Evolutionary conservation across 2,329 filamentous ascomycete genomes (phyloP).

Genomic region (Colletotrichum chlorophyti): DNA sequence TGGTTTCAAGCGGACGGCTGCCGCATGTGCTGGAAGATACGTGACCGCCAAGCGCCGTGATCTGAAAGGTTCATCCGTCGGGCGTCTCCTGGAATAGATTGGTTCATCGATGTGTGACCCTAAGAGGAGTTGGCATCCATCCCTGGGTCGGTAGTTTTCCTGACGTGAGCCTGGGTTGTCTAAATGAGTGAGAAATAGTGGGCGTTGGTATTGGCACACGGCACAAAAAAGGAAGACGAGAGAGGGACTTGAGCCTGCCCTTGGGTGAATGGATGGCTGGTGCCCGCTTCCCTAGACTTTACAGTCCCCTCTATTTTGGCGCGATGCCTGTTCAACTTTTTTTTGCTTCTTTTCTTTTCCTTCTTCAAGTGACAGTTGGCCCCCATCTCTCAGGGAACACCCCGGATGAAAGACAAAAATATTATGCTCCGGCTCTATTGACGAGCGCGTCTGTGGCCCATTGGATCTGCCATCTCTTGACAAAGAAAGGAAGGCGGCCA

Average conservation of each 20-base stretch:
- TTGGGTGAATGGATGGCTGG: conserved; percentile 24
- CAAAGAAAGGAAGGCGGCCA: conserved; percentile 20
- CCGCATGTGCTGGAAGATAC: conserved; percentile 28
- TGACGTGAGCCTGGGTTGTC: conserved; percentile 1
- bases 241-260: conserved; percentile 25
- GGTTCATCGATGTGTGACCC: conserved; percentile 14
- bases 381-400: conserved; percentile 30
- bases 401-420: conserved; percentile 27
- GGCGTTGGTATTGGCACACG: no score
- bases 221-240: no score
- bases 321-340: conserved; percentile 23
- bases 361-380: conserved; percentile 19
- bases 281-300: no score
- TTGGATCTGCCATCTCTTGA: conserved; percentile 25
- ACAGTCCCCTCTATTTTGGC: conserved; percentile 20
- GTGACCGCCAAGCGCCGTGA: conserved; percentile 29
- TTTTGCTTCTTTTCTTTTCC: neutral
- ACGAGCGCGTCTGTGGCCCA: conserved; percentile 18
- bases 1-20: conserved; percentile 30
- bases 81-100: conserved; percentile 26
- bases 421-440: conserved; percentile 14
- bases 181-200: no score
- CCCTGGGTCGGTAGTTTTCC: conserved; percentile 8
- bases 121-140: conserved; percentile 15
- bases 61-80: conserved; percentile 25